phyloP scores from a whole-genome alignment of 306 rosid genomes.

The Inga laurina region DNA sequence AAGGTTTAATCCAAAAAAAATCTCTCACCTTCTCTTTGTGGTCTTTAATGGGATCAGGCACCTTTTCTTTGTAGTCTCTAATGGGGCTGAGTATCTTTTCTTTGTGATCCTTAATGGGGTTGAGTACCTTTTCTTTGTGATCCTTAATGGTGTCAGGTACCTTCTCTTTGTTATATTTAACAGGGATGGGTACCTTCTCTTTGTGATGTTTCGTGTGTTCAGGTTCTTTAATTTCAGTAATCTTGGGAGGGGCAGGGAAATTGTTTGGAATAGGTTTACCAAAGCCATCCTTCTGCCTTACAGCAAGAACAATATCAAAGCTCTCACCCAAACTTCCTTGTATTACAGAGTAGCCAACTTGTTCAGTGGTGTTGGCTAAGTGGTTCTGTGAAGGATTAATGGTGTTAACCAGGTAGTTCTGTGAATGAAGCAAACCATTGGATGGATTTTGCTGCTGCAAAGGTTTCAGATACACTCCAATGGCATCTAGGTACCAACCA shows the following conservation, averaged over 20 bases:
- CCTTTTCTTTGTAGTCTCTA: background rate
- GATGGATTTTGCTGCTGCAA: conserved; percentile 44
- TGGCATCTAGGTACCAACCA: conserved; percentile 80
- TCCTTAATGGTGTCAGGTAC: conserved; percentile 23
- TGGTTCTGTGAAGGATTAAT: conserved; percentile 36
- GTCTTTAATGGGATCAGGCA: conserved; percentile 22
- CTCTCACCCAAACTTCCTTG: conserved; percentile 71
- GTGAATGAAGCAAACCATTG: conserved; percentile 42
- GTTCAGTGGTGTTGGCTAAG: conserved; percentile 39
- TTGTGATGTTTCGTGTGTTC: conserved; percentile 37
- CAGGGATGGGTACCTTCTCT: conserved; percentile 37
- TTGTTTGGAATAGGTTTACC: conserved; percentile 43
- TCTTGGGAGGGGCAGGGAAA: conserved; percentile 27
- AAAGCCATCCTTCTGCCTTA: conserved; percentile 67
- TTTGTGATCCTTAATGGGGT: background rate
- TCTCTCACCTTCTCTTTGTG: conserved; percentile 51
- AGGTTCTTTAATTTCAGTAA: conserved; percentile 39
- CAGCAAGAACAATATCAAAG: conserved; percentile 75
- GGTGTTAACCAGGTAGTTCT: conserved; percentile 36
- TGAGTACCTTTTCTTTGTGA: background rate
- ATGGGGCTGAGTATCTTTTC: background rate
- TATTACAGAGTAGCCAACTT: conserved; percentile 62
- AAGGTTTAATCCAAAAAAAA: conserved; percentile 9
- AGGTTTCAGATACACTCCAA: conserved; percentile 72
- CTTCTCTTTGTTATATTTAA: conserved; percentile 42